phyloP scores from a whole-genome alignment of 257 asterid genomes.

The Fraxinus cuspidata region DNA sequence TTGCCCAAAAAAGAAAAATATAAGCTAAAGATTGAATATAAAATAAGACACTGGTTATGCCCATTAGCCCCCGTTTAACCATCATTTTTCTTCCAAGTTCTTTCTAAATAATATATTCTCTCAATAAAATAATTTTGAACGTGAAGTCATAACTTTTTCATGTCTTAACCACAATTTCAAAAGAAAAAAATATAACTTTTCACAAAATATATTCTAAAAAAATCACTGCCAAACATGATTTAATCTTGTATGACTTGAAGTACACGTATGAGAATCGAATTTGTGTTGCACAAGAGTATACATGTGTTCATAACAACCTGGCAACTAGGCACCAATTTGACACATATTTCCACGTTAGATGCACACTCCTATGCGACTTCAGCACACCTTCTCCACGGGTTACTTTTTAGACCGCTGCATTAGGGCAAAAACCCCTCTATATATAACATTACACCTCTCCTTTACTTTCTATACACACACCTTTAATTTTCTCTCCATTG shows the following conservation, averaged over 20 bases:
- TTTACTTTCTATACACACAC: not conserved
- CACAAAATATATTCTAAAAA: no score
- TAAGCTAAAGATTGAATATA: no score
- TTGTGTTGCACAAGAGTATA: not conserved
- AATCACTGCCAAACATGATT: no score
- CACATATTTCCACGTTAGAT: not conserved
- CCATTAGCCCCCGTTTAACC: no score
- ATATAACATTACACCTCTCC: not conserved
- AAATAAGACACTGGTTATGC: no score
- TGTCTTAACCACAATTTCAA: no score
- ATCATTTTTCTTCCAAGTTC: no score
- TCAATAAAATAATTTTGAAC: no score
- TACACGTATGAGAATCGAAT: not conserved
- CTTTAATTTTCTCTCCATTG: not conserved
- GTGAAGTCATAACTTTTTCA: no score
- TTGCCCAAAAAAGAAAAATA: no score
- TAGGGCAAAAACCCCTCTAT: not conserved
- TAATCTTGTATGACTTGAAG: not conserved
- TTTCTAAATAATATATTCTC: no score
- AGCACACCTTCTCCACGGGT: not conserved
- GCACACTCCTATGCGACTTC: not conserved
- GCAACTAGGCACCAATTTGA: not conserved
- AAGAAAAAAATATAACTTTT: no score
- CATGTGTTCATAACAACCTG: not conserved
- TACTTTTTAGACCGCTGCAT: not conserved